Evolutionary conservation across 1,284 basidiomycete genomes (phyloP), one percentile per base, ranked within the genome.

Genomic region (Xerocomus amazonicus): DNA sequence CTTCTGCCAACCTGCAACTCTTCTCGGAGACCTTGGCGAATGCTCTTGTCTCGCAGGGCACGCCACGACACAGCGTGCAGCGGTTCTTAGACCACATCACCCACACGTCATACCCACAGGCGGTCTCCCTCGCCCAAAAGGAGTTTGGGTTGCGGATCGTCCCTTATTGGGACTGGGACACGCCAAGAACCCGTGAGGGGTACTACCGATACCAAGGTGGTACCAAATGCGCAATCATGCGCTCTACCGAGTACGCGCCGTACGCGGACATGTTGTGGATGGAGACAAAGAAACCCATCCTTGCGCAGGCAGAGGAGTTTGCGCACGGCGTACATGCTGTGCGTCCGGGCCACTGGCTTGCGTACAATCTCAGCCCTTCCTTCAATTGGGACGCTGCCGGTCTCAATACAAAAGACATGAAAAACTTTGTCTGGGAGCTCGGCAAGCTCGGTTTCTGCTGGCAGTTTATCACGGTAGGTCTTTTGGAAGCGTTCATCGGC

Each of bases 281-380:
- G 93, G 96, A 99, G 79, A 99, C 97, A 55, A 95, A 95, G 78
- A 89, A 83, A 64, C 96, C 96, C n/a, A 96, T 97, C 70, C 75
- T 96, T 43, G 73, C 84, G 1, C 96, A 99, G 73, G 97, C 96
- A 31, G 83, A 82, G 65, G 92, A 97, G 75, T 99, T 99, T 64
- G 87, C 94, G 9, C 77, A 80, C 16, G 92, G 93, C 46, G 92
- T 97, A 34, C 91, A 90, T 60, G 81, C 82, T 27, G 85, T 75
- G 43, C 78, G 80, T 62, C 92, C 92, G 2, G 81, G 87, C 33
- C 90, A 96, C 60, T 97, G 93, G 94, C 76, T 97, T 49, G 88
- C 92, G 31, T 97, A 97, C 75, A 97, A 97, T 74, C 71, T 97
- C 56, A 90, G 87, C 57, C 93, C 93, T 13, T 90, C 87, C 47